Evolutionary conservation across 768 basidiomycete genomes (phyloP), one percentile per base, ranked within the genome.

Genomic region (Asterophora parasitica): DNA sequence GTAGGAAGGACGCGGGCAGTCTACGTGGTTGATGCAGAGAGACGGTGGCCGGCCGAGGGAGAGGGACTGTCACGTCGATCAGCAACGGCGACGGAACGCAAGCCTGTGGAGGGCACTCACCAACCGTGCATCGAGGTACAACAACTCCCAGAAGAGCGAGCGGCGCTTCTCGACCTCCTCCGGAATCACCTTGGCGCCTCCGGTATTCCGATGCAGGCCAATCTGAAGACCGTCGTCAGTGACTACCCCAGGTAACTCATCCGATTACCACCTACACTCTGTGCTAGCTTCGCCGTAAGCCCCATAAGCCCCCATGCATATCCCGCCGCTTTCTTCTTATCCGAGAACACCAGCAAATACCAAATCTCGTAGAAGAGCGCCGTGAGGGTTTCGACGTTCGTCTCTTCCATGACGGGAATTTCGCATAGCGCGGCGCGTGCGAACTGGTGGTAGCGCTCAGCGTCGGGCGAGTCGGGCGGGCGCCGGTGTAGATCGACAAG

Each of bases 41-140:
- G 83, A 84, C 1, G 85, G 83, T 0, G 85, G 85, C 26, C 82
- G 72, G 42, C 85, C 82, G 32, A 85, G 71, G 43, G 82, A 82
- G 20, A 86, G 68, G 27, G 82, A 81, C 75, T 76, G 51, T 5
- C 30, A 12, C 30, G 9, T 10, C 30, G 3, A 9, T 31, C 30
- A 10, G 8, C 30, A 31, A 42, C 7, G 42, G 42, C n/a, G 28
- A 52, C n/a, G 6, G 10, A 23, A 51, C n/a, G 16, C 34, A 54
- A 69, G 64, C 13, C 41, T 31, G 23, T 23, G 23, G 6, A 23
- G 23, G 23, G 23, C 20, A 63, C 72, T 33, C 56, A 75, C 75
- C 56, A 85, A 69, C 17, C 85, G 78, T 17, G 74, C 74, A 63
- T 87, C 85, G 50, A 85, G 65, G 58, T 79, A 78, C 47, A 85